These are phyloP conservation scores for Plasmodium gaboni DNA, from an alignment of 169 alveolate genomes.

Conservation along the genomic window DNA sequence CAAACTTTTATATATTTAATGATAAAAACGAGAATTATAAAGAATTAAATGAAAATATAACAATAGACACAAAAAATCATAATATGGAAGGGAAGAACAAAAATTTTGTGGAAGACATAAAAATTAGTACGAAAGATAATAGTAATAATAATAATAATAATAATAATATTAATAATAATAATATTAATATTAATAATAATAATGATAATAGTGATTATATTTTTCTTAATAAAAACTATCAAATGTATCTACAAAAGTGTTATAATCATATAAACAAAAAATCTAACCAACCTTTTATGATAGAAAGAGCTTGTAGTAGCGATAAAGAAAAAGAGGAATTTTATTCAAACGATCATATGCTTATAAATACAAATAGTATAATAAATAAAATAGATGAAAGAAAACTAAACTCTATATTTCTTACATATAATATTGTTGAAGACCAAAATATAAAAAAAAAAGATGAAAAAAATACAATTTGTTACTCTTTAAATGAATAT, in stretches of 20 bases:
- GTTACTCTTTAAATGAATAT: background rate
- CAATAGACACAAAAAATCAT: background rate
- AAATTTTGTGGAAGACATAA: no score
- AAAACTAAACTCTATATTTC: no score
- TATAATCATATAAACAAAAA: background rate
- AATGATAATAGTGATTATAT: constrained; percentile 4
- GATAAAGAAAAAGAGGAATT: background rate
- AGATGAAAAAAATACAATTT: background rate
- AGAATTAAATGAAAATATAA: no score
- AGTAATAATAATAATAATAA: background rate
- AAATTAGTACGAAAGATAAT: background rate
- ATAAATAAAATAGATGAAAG: no score
- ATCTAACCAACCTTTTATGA: constrained; percentile 3
- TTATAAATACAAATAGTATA: no score
- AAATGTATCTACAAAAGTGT: constrained; percentile 30
- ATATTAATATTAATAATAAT: background rate
- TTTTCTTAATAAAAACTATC: constrained; percentile 25
- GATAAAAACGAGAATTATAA: background rate
- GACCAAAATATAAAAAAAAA: background rate
- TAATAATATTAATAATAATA: background rate
- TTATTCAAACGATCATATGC: background rate
- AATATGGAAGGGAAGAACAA: background rate
- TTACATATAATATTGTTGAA: background rate
- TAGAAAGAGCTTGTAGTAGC: constrained; percentile 3
- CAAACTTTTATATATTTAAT: constrained; percentile 17